Evolutionary conservation across 2,329 filamentous ascomycete species (phyloP).

Genomic region (Trichoderma citrinoviride): DNA sequence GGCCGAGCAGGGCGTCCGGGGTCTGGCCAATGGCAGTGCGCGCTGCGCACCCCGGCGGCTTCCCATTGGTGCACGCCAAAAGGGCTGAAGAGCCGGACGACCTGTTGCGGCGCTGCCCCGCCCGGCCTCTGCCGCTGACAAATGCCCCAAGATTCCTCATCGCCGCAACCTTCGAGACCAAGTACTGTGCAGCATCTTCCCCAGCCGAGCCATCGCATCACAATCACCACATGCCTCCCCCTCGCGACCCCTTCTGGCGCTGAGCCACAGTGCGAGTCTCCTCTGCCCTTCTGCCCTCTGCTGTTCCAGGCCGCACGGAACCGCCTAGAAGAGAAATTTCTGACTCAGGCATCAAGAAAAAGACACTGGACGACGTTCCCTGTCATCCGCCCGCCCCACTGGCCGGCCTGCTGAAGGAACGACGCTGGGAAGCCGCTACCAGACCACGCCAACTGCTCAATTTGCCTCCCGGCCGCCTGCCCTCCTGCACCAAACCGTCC

Average conservation of each 20-base stretch:
- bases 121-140: slow-evolving; percentile 17
- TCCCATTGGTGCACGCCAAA: slow-evolving; percentile 12
- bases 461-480: slow-evolving; percentile 14
- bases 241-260: background rate
- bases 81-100: slow-evolving; percentile 15
- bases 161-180: background rate
- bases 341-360: slow-evolving; percentile 37
- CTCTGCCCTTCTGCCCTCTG: background rate
- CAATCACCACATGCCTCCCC: slow-evolving; percentile 1
- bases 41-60: background rate
- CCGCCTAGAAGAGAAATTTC: slow-evolving; percentile 33
- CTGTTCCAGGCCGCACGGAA: slow-evolving; percentile 22
- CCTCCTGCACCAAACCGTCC: slow-evolving; percentile 9
- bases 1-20: slow-evolving; percentile 1
- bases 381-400: slow-evolving; percentile 17
- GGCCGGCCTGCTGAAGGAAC: background rate
- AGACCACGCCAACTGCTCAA: background rate
- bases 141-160: slow-evolving; percentile 22
- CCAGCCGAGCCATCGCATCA: background rate
- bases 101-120: slow-evolving; percentile 10
- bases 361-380: background rate
- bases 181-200: background rate
- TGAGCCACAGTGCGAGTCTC: slow-evolving; percentile 3
- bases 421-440: background rate
- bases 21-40: background rate